A percentile compares a stretch with the other conserved stretches of the same genome.
Conservation (phyloP, 306 rosid genomes). For the Cucurbita argyrosperma region DNA sequence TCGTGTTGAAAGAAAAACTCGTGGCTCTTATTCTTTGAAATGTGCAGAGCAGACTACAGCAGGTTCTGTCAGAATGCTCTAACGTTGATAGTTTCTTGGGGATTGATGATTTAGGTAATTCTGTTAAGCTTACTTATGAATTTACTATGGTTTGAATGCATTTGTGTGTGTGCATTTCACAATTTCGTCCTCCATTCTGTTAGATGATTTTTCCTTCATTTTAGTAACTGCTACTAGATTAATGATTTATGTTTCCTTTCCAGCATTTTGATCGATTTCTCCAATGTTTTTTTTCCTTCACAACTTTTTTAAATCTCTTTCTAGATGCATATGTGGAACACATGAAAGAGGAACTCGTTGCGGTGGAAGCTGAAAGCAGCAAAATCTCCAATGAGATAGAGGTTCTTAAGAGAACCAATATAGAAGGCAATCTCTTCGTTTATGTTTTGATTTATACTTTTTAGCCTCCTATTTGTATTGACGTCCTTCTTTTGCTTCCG, state of each 20-base stretch:
- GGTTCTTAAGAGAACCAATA: constrained; percentile 23
- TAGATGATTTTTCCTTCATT: neutral
- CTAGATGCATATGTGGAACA: constrained; percentile 39
- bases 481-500: neutral
- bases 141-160: neutral
- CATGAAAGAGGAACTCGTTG: constrained; percentile 39
- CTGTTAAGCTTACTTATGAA: neutral
- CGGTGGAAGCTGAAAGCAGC: constrained; percentile 30
- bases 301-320: neutral
- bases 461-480: neutral
- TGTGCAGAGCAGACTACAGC: constrained; percentile 35
- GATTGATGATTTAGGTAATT: constrained; percentile 34
- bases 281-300: neutral
- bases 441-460: neutral
- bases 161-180: neutral
- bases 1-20: neutral
- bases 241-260: neutral
- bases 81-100: constrained; percentile 16
- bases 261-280: neutral
- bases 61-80: constrained; percentile 40
- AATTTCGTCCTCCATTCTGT: neutral
- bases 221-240: neutral
- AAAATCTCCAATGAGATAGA: constrained; percentile 30
- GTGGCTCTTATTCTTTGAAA: neutral
- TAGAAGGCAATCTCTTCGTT: constrained; percentile 27